Conservation (phyloP, 2,329 filamentous ascomycete genomes). For the Colletotrichum shisoi region DNA sequence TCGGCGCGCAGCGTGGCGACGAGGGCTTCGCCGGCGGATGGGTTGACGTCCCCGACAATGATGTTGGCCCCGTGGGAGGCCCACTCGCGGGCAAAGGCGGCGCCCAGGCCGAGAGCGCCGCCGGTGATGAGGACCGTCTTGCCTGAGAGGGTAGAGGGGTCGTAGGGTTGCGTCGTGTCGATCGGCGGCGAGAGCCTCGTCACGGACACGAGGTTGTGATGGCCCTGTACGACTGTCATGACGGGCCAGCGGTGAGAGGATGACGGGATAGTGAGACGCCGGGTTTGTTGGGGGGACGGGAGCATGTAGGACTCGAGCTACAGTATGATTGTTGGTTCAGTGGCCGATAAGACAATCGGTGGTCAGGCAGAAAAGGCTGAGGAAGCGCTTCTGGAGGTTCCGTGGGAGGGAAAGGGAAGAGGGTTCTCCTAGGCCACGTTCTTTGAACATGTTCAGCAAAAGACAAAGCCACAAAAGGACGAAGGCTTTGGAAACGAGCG, state of each 20-base stretch:
- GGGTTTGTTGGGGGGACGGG: background rate
- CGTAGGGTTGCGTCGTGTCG: conserved; percentile 55
- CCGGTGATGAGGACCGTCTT: conserved; percentile 72
- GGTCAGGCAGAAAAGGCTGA: background rate
- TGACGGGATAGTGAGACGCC: conserved; percentile 1
- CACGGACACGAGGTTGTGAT: conserved; percentile 33
- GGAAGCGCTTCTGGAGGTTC: background rate
- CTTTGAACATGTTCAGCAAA: background rate
- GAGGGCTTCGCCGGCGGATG: conserved; percentile 61
- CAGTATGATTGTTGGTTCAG: too few relatives aligned
- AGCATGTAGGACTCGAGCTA: background rate
- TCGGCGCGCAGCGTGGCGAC: conserved; percentile 59
- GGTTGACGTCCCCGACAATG: conserved; percentile 70
- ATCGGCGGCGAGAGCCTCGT: conserved; percentile 53
- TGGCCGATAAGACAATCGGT: background rate
- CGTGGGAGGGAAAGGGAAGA: too few relatives aligned
- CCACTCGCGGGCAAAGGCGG: conserved; percentile 62
- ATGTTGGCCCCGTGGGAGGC: conserved; percentile 65
- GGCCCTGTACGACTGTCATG: conserved; percentile 32
- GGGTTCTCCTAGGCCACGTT: background rate
- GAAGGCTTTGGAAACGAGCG: background rate
- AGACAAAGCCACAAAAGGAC: background rate
- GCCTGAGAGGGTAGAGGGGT: conserved; percentile 55
- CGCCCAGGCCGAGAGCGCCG: conserved; percentile 68
- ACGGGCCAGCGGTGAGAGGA: conserved; percentile 1